Base-by-base conservation (phyloP, 2,329 filamentous ascomycete genomes). In the Metarhizium brunneum region DNA sequence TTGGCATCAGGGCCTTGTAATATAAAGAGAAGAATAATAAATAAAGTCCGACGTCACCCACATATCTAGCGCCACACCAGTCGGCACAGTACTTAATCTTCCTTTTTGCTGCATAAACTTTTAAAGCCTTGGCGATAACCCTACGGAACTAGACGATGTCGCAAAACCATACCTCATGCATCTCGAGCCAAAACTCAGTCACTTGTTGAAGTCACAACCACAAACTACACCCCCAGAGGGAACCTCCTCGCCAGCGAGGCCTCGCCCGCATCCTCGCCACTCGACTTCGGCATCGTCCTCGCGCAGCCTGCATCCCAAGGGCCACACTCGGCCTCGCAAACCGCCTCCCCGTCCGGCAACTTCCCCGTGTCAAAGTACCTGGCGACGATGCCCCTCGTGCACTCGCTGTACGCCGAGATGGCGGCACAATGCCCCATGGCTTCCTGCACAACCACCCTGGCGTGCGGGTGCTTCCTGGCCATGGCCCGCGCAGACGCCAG, bases 401-500 rank as follows among this genome's bases (percentile, higher is more conserved):
- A 54, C 48, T 45, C 45, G 38, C 65, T 66, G 11, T 56, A 58
- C 1, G 56, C 56, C 1, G 54, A 14, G 1, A 30, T 5, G 3
- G 55, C 4, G 2, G 59, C 52, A 25, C 55, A 58, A 32, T 67
- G 65, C 0, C 65, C 65, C 29, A 62, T 51, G 0, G 61, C 57
- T 16, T 64, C 56, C 36, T 62, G 61, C 0, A 64, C 52, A 4
- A 66, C 54, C 4, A 67, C 54, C 8, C 56, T 56, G 0, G 64
- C 60, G 7, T 63, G 63, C 1, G 61, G 60, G 43, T 66, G 61
- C 1, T 20, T 16, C 38, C 11, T 50, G 14, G 61, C 53, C 60
- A 61, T 62, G 40, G 30, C 16, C 3, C 56, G 47, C 8, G 60
- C 60, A 4, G 54, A 36, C 5, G 42, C n/a, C 42, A 73, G 59